These are phyloP conservation scores for Rhynchosporium agropyri DNA, from an alignment of 2,329 filamentous ascomycete species.

Conservation along the genomic window DNA sequence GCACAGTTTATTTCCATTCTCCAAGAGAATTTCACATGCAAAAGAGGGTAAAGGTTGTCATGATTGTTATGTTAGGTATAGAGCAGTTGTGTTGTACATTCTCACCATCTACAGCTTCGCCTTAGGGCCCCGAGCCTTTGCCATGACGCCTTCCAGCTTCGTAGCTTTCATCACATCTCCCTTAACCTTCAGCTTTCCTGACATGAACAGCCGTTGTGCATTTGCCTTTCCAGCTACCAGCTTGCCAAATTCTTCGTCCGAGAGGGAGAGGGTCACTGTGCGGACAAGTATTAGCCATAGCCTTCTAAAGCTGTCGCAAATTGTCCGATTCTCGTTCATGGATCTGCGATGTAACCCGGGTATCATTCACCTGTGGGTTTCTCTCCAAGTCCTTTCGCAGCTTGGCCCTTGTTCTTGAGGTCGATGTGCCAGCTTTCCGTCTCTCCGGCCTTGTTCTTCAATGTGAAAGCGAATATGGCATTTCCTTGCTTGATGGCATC, in stretches of 20 bases:
- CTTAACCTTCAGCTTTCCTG: constrained; percentile 97
- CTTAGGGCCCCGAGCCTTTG: constrained; percentile 76
- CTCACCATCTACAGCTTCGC: constrained; percentile 70
- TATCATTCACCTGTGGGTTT: constrained; percentile 76
- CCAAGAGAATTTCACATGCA: no score
- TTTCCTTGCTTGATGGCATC: constrained; percentile 87
- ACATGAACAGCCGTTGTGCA: constrained; percentile 91
- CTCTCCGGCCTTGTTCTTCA: constrained; percentile 85
- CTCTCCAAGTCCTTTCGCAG: constrained; percentile 74
- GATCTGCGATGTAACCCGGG: not conserved
- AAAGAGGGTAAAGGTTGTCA: no score
- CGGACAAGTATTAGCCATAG: constrained; percentile 14
- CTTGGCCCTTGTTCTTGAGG: constrained; percentile 84
- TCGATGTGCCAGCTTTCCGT: constrained; percentile 92
- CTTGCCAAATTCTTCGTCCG: constrained; percentile 83
- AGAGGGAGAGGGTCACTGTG: constrained; percentile 80
- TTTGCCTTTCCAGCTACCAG: constrained; percentile 87
- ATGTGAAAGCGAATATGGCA: constrained; percentile 85
- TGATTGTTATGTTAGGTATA: not conserved
- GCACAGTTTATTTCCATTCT: no score
- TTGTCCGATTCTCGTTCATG: not conserved
- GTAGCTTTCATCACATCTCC: constrained; percentile 99
- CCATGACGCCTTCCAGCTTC: constrained; percentile 90
- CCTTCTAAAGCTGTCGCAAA: not conserved
- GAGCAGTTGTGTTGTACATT: constrained; percentile 20